These are phyloP conservation scores for Acephala macrosclerotiorum DNA, from an alignment of 2,329 filamentous ascomycete genomes.

Conservation along the genomic window DNA sequence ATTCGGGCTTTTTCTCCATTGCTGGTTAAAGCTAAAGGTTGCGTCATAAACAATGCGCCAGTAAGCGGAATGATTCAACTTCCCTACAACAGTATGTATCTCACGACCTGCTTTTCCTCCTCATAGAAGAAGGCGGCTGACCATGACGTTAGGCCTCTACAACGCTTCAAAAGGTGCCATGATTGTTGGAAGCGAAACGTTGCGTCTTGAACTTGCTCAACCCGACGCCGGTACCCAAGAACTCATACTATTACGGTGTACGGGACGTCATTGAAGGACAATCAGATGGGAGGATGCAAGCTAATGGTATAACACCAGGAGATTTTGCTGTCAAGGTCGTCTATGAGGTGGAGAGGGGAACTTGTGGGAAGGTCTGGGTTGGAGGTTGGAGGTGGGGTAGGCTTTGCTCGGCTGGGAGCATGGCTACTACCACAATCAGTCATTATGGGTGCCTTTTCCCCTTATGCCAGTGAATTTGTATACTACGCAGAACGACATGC, in stretches of 20 bases:
- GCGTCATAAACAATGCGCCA: slow-evolving; percentile 40
- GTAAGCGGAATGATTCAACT: slow-evolving; percentile 18
- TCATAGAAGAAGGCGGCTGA: not conserved
- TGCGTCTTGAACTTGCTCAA: slow-evolving; percentile 27
- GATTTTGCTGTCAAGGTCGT: slow-evolving; percentile 9
- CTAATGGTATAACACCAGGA: slow-evolving; percentile 6
- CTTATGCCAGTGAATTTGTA: not conserved
- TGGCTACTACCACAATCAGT: slow-evolving; percentile 6
- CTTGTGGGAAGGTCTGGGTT: not conserved
- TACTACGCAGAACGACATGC: too few species aligned
- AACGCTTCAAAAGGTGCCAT: slow-evolving; percentile 30
- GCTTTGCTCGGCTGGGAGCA: not conserved
- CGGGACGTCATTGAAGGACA: slow-evolving; percentile 16
- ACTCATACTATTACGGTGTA: slow-evolving; percentile 25
- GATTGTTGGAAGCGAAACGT: slow-evolving; percentile 20
- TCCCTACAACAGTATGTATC: slow-evolving; percentile 7
- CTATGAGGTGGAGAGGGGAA: not conserved
- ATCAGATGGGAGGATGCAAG: slow-evolving; percentile 13
- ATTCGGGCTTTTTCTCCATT: slow-evolving; percentile 39
- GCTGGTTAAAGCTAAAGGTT: slow-evolving; percentile 38
- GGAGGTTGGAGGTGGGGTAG: slow-evolving; percentile 6
- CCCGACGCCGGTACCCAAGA: slow-evolving; percentile 17
- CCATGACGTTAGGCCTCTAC: slow-evolving; percentile 23
- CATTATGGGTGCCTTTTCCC: not conserved
- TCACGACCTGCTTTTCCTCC: not conserved